Conservation (phyloP, 805 yeast genomes). For the Saccharomycopsis fodiens region DNA sequence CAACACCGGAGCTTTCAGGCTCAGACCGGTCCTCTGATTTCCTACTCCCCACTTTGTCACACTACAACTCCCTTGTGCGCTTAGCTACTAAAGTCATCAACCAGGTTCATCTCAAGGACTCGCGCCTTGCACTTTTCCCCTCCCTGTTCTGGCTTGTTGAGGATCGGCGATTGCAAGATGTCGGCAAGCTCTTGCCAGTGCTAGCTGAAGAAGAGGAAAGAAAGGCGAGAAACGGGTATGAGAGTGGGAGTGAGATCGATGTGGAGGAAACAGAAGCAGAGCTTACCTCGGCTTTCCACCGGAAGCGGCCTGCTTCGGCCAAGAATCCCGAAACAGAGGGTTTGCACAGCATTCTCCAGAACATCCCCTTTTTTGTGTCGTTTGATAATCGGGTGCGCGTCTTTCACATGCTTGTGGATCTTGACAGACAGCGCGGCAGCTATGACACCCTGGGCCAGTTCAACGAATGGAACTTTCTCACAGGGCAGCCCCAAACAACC, state of each 20-base stretch:
- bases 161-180: constrained; percentile 27
- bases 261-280: background rate
- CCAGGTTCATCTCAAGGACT: constrained; percentile 58
- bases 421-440: constrained; percentile 36
- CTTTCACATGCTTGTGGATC: constrained; percentile 54
- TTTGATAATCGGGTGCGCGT: constrained; percentile 68
- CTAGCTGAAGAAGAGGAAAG: constrained; percentile 38
- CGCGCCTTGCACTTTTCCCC: constrained; percentile 48
- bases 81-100: constrained; percentile 47
- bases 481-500: constrained; percentile 21
- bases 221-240: constrained; percentile 21
- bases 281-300: constrained; percentile 18
- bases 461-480: constrained; percentile 21
- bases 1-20: too few relatives aligned
- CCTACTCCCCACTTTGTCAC: too few relatives aligned
- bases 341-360: constrained; percentile 45
- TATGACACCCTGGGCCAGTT: constrained; percentile 21
- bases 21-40: too few relatives aligned
- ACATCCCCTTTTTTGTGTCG: constrained; percentile 73
- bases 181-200: constrained; percentile 30
- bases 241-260: constrained; percentile 19
- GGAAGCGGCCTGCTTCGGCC: constrained; percentile 2
- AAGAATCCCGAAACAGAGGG: constrained; percentile 20
- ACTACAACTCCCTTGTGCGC: too few relatives aligned
- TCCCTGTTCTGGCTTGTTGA: constrained; percentile 47